A percentile compares a stretch with the other conserved stretches of the same genome.
Conservation (phyloP, 192 early-diverging fungal species). For the Paraglomus brasilianum region DNA sequence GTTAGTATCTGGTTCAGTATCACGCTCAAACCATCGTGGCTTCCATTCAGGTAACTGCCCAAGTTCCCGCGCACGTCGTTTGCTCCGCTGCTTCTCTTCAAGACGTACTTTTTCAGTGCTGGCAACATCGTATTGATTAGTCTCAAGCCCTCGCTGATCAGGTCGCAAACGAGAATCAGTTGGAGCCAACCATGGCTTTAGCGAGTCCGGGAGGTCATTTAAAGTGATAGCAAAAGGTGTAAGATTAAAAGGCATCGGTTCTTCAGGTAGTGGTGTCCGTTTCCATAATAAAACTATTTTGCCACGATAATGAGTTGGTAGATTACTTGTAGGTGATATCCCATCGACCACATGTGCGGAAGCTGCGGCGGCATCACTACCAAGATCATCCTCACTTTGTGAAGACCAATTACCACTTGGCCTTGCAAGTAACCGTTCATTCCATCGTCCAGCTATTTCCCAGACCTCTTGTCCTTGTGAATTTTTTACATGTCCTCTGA, state of each 20-base stretch:
- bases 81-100: slow-evolving; percentile 74
- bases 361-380: slow-evolving; percentile 43
- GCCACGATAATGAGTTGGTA: slow-evolving; percentile 38
- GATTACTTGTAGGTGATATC: slow-evolving; percentile 22
- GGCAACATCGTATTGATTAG: slow-evolving; percentile 75
- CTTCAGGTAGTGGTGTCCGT: slow-evolving; percentile 49
- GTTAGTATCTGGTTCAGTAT: slow-evolving; percentile 61
- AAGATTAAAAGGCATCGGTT: slow-evolving; percentile 66
- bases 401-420: slow-evolving; percentile 30
- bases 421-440: slow-evolving; percentile 61
- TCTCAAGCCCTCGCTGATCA: slow-evolving; percentile 86
- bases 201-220: slow-evolving; percentile 63
- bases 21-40: slow-evolving; percentile 79
- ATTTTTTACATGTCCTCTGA: slow-evolving; percentile 56
- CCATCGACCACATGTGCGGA: slow-evolving; percentile 35
- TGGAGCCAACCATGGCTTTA: slow-evolving; percentile 64
- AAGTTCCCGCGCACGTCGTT: slow-evolving; percentile 54
- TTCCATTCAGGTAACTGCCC: slow-evolving; percentile 55
- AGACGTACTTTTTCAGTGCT: slow-evolving; percentile 68
- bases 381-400: slow-evolving; percentile 40
- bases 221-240: slow-evolving; percentile 76
- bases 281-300: slow-evolving; percentile 65
- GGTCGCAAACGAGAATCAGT: slow-evolving; percentile 83
- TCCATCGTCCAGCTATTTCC: slow-evolving; percentile 71
- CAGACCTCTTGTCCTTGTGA: slow-evolving; percentile 49